phyloP scores from a whole-genome alignment of 1,139 yeast species.

The Suhomyces terraborum region DNA sequence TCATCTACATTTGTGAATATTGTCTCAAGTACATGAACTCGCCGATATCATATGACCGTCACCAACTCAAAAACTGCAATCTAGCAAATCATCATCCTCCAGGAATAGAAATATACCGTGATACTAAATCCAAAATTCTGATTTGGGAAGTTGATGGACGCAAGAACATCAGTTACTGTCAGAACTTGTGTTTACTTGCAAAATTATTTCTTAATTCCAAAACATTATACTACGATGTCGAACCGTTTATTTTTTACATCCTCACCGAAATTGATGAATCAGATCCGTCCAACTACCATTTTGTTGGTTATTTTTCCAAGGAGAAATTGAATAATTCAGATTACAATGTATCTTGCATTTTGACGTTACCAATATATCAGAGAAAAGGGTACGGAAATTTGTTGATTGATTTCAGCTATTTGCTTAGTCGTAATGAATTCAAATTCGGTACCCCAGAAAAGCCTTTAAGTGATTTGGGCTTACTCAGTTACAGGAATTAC shows the following conservation, averaged over 20 bases:
- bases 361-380: slow-evolving; percentile 86
- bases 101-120: slow-evolving; percentile 86
- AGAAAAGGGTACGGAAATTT: slow-evolving; percentile 88
- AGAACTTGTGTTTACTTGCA: slow-evolving; percentile 84
- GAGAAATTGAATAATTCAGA: slow-evolving; percentile 76
- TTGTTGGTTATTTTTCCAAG: slow-evolving; percentile 93
- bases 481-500: slow-evolving; percentile 80
- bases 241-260: slow-evolving; percentile 88
- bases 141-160: slow-evolving; percentile 94
- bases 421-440: slow-evolving; percentile 71
- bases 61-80: slow-evolving; percentile 66
- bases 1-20: slow-evolving; percentile 77
- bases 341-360: slow-evolving; percentile 86
- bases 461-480: slow-evolving; percentile 85
- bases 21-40: slow-evolving; percentile 83
- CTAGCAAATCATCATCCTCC: slow-evolving; percentile 70
- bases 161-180: slow-evolving; percentile 79
- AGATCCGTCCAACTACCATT: slow-evolving; percentile 58
- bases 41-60: slow-evolving; percentile 68
- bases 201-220: slow-evolving; percentile 88
- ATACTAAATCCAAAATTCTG: slow-evolving; percentile 50
- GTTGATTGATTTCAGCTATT: slow-evolving; percentile 85
- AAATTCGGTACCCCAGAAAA: slow-evolving; percentile 93
- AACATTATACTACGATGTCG: slow-evolving; percentile 91
- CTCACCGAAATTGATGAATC: slow-evolving; percentile 66